Evolutionary conservation across 1,284 basidiomycete genomes (phyloP), one percentile per base, ranked within the genome.

Genomic region (Rhizoctonia solani): DNA sequence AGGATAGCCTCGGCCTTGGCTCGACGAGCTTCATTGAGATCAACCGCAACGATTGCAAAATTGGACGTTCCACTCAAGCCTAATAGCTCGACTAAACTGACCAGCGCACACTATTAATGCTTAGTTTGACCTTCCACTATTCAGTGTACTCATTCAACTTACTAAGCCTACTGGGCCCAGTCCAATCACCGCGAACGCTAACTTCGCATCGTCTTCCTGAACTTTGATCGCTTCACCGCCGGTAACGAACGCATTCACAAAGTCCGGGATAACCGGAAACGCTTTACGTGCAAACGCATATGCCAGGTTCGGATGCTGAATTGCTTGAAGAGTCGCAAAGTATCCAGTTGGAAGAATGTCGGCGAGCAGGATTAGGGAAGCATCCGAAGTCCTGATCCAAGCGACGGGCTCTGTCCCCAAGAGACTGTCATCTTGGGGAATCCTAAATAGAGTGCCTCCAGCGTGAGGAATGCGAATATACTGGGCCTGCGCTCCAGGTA

Each of bases 401-500:
- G 77, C 70, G 16, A 52, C 16, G 78, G 75, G 27, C 59, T 74
- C 69, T 72, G 78, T 78, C 74, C 75, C 79, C n/a, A n/a, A n/a
- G 29, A 76, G 80, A 53, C 76, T 74, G 2, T 81, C 77, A 34
- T 83, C 44, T 6, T 34, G 79, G 67, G 80, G 82, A 41, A 91
- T 80, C 69, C 83, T 87, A 79, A 88, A 91, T 4, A 93, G 81
- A 0, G 89, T 91, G 19, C 89, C 89, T 27, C 91, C 91, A 0
- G 88, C 92, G 67, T 84, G 84, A 4, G 92, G 92, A 11, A 93
- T 86, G 29, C 88, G 85, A 2, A 93, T 83, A 75, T 89, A 96
- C 76, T 95, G 92, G 0, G 93, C 93, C 79, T 96, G 94, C 1
- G 87, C 91, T 11, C 93, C 94, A 6, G 88, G 86, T 0, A 93